phyloP scores from a whole-genome alignment of 192 early-diverging fungal genomes.

The Backusella parvicylindrica region DNA sequence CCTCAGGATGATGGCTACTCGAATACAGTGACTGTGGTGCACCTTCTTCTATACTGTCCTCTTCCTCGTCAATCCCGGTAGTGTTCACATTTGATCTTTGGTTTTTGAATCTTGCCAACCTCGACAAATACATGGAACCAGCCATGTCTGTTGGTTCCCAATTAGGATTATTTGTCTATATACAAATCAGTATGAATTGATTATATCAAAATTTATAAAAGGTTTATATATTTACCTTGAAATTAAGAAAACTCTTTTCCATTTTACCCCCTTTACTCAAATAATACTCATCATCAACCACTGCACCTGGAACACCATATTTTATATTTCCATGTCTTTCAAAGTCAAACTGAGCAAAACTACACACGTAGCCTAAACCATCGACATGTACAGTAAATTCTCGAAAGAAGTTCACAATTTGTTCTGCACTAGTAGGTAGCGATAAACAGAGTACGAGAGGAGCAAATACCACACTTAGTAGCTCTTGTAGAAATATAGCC shows the following conservation, averaged over 20 bases:
- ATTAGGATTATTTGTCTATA: conserved; percentile 77
- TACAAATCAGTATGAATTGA: neutral
- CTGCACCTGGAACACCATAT: conserved; percentile 72
- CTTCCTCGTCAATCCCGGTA: neutral
- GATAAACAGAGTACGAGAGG: conserved; percentile 82
- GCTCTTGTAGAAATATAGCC: conserved; percentile 75
- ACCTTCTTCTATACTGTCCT: conserved; percentile 13
- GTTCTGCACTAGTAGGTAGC: conserved; percentile 68
- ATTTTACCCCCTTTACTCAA: conserved; percentile 92
- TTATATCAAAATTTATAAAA: neutral
- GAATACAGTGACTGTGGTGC: neutral
- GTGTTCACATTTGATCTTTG: conserved; percentile 1
- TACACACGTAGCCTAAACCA: conserved; percentile 91
- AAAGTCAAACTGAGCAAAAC: conserved; percentile 96
- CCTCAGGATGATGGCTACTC: neutral
- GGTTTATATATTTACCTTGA: conserved; percentile 68
- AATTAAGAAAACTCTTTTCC: conserved; percentile 96
- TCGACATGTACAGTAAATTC: conserved; percentile 93
- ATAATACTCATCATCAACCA: conserved; percentile 52
- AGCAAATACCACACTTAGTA: conserved; percentile 74
- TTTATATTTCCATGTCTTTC: conserved; percentile 83
- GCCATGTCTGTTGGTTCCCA: conserved; percentile 86
- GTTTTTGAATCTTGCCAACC: conserved; percentile 47
- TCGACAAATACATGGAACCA: conserved; percentile 76
- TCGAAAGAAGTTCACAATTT: conserved; percentile 91